A percentile compares a stretch with the other conserved stretches of the same genome.
Evolutionary conservation across 768 basidiomycete genomes (phyloP).

Genomic region (Tricholoma saponaceum): DNA sequence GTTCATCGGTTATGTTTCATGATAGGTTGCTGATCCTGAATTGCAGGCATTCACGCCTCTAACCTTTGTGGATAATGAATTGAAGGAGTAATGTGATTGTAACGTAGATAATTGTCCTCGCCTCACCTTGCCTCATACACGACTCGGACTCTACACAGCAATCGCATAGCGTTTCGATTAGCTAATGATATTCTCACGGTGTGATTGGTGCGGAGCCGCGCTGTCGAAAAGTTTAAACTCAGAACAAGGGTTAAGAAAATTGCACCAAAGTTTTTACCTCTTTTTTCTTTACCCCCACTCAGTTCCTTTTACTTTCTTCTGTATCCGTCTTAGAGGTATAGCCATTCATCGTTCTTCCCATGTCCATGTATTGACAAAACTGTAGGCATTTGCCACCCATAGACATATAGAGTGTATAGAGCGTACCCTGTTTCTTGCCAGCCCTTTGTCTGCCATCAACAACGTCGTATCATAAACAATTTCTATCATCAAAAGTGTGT

Average conservation of each 20-base stretch:
- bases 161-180: not conserved
- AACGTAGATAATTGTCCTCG: not conserved
- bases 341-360: conserved; percentile 5
- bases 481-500: conserved; percentile 40
- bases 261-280: conserved; percentile 15
- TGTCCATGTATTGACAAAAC: conserved; percentile 7
- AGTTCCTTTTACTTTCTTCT: conserved; percentile 27
- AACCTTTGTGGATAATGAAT: conserved; percentile 39
- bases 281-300: conserved; percentile 32
- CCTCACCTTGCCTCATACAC: not conserved
- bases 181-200: conserved; percentile 6
- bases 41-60: conserved; percentile 45
- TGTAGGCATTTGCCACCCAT: conserved; percentile 30
- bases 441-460: conserved; percentile 44
- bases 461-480: conserved; percentile 26
- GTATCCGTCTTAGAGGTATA: conserved; percentile 38
- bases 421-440: conserved; percentile 59
- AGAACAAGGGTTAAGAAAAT: conserved; percentile 30
- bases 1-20: conserved; percentile 17
- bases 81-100: conserved; percentile 27
- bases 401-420: conserved; percentile 72
- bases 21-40: conserved; percentile 16
- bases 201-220: conserved; percentile 12
- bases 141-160: not conserved
- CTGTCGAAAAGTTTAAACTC: conserved; percentile 37